Base-by-base conservation (phyloP, 2,329 filamentous ascomycete species). In the Fusarium veterinarium region DNA sequence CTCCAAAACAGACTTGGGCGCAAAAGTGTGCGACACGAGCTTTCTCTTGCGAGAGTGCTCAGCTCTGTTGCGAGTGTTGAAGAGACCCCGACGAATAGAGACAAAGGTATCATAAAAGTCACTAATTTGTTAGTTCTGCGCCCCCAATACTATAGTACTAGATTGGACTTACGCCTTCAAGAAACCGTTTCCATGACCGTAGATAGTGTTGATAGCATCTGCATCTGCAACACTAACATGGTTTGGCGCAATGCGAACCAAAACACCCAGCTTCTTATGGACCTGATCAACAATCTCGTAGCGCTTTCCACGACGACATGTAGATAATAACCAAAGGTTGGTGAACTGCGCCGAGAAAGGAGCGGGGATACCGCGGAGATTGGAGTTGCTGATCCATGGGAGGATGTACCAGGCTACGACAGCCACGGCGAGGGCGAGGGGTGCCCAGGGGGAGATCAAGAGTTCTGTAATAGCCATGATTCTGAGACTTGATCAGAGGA, bases 41-140 rank as follows among this genome's bases (percentile, higher is more conserved):
- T 97, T 97, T 78, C 95, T 89, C 88, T 97, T 97, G 75, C 95
- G 91, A 1, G 91, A 91, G 81, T 97, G 95, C 79, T 97, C 93
- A 2, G 86, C 86, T 55, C 95, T 89, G 82, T 95, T 90, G 37
- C 95, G 89, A 0, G 95, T 97, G 83, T 97, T 97, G 90, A 97
- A 97, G 9, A 97, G 87, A 20, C 94, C 94, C 10, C 93, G 90
- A 51, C 89, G 89, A 77, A 97, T 97, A 13, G 93, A 95, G 56
- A 97, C 94, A 77, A 97, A 97, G 49, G 94, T 92, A 77, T 97
- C 94, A 77, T 97, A 97, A 83, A 95, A 97, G 13, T 95, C 91
- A 52, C 92, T 94, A 2, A 1, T 8, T 4, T 8, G 9, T 74
- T 12, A 69, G 28, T 1, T 30, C 19, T 3, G 2, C 6, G 6